Base-by-base conservation (phyloP, 768 basidiomycete species). In the Panus rudis region DNA sequence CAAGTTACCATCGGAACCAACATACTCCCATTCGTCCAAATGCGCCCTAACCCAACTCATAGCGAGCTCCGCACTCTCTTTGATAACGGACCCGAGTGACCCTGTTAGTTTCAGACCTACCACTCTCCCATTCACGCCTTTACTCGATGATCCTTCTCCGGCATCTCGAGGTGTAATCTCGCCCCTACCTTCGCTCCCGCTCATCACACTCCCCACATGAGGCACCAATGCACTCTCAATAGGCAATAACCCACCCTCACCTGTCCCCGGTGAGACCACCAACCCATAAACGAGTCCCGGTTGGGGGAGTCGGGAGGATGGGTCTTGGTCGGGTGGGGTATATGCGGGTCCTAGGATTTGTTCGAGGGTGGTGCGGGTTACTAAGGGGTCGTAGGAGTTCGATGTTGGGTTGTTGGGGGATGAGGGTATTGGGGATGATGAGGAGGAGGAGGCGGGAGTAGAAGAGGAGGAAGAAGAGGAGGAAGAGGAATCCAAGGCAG, bases 21-120 rank as follows among this genome's bases (percentile, higher is more conserved):
- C n/a, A n/a, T n/a, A n/a, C 31, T 83, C 77, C 47, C 91, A 60
- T 32, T 84, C 82, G 60, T 84, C 90, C 6, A 88, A 82, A 52
- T 91, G 78, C 14, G 77, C 77, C 68, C 88, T 90, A 14, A 94
- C 89, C 91, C 92, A 96, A 58, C 87, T 92, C 53, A 96, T 65
- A 2, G 90, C 90, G 34, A 97, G 69, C 57, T 90, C 87, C 6
- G 82, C 91, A 48, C 86, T 90, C 67, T 97, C 92, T 60, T 85
- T 85, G 65, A 96, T 92, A 14, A 92, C 90, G 73, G 80, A 30
- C 25, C 30, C 70, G 35, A 94, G 61, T 53, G 80, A 81, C 4
- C 92, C 92, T 0, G 91, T 93, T 49, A 90, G 61, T 54, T 79
- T 81, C 52, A 92, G 60, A n/a, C n/a, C n/a, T n/a, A n/a, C n/a